Percentiles rank a stretch among this genome's conserved stretches.
phyloP scores from a whole-genome alignment of 169 alveolate genomes.

The Perkinsus olseni region DNA sequence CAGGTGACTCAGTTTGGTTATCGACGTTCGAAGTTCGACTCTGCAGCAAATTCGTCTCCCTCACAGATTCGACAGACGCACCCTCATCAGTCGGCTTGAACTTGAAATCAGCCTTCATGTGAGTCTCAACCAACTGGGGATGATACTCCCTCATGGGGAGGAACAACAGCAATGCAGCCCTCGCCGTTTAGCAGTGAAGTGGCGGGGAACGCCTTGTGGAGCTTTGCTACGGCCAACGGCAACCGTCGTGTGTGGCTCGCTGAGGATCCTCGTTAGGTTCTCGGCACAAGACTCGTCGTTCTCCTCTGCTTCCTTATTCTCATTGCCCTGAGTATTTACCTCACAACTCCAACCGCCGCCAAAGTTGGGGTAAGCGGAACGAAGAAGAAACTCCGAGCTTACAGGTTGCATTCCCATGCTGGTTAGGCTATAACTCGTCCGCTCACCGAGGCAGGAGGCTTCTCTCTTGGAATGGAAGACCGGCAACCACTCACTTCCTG shows the following conservation, averaged over 20 bases:
- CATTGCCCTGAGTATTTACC: background rate
- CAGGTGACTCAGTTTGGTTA: background rate
- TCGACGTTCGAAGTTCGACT: background rate
- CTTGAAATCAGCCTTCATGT: background rate
- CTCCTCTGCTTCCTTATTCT: background rate
- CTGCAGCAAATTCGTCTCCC: too few relatives aligned
- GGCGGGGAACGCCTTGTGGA: too few relatives aligned
- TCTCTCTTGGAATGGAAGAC: too few relatives aligned
- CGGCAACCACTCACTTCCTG: too few relatives aligned
- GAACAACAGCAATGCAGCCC: too few relatives aligned
- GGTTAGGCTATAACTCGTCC: too few relatives aligned
- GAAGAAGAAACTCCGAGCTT: background rate
- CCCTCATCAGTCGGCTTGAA: background rate
- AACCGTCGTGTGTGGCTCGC: background rate
- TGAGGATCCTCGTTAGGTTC: background rate
- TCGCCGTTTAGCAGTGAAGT: too few relatives aligned
- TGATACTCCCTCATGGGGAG: background rate
- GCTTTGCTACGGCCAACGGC: too few relatives aligned
- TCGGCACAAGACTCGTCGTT: background rate
- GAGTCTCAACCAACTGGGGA: background rate
- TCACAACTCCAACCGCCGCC: background rate
- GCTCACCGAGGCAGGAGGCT: too few relatives aligned
- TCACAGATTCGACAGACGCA: background rate
- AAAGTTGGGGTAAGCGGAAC: background rate
- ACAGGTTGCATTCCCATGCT: too few relatives aligned